Base-by-base conservation (phyloP, 441 rosid species). In the Syzygium syzygioides region DNA sequence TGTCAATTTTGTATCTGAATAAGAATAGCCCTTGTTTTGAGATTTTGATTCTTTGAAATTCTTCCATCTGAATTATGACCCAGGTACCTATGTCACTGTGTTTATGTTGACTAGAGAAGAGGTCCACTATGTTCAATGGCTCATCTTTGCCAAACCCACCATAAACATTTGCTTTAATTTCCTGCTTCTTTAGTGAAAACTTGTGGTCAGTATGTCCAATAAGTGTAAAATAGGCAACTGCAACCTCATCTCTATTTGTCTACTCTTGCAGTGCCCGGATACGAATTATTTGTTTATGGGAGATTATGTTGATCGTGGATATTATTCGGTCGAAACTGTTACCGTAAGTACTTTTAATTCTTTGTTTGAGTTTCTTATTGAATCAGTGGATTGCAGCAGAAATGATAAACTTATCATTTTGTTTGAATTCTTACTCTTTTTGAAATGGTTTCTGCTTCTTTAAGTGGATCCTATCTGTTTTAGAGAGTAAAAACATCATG, bases 301-400 rank as follows among this genome's bases (percentile, higher is more conserved):
- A 89, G 97, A 95, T 91, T 95, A 95, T 90, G 97, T 95, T 52
- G 95, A 95, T 80, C 96, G 96, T 85, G 97, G 97, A 64, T 95
- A 95, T 91, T 95, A 95, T 87, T 97, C 99, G 57, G 98, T 97
- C 85, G 99, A 97, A 93, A 97, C 99, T 62, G 99, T 97, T 71
- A 94, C 99, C 76, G 99, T 96, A 93, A 86, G 96, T 86, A 68
- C 64, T 37, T 59, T 56, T 84, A 52, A 86, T 34, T 85, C 48
- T 53, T 25, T 18, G 34, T 86, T 79, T 71, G 57, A 57, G 54
- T 48, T 37, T 37, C 30, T 86, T 64, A 41, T 86, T 48, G 28
- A 85, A 53, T 48, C 32, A 41, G 79, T 68, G 79, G 79, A 19
- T 45, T 37, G 80, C 28, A 20, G 80, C 50, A 19, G 80, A 37